Evolutionary conservation across 441 rosid species (phyloP).

Genomic region (Adansonia rubrostipa): DNA sequence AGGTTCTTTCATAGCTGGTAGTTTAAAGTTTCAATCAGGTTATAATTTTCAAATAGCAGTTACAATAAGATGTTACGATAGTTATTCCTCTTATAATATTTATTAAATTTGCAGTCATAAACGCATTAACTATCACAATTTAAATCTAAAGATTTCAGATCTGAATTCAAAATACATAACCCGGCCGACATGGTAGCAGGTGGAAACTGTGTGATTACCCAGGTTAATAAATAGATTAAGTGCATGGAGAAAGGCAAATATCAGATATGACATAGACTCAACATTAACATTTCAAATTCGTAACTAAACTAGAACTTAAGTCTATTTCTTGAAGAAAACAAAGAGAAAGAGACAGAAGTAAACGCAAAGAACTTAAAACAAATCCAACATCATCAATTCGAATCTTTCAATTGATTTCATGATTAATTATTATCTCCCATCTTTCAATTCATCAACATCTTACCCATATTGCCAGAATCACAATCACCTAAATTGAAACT

Average conservation of each 20-base stretch:
- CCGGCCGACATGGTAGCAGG: neutral
- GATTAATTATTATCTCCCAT: neutral
- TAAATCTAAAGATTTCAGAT: too few relatives aligned
- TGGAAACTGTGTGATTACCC: neutral
- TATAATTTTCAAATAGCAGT: neutral
- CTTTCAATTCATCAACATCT: neutral
- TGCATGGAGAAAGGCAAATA: neutral
- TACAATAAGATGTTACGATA: too few relatives aligned
- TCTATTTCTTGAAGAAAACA: neutral
- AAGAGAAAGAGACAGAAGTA: conserved; percentile 19
- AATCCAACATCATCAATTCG: conserved; percentile 19
- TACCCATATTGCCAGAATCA: neutral
- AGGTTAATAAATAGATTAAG: conserved; percentile 7
- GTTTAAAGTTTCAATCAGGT: neutral
- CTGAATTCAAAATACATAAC: neutral
- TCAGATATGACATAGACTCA: neutral
- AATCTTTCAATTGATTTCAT: conserved; percentile 18
- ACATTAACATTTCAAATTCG: conserved; percentile 3
- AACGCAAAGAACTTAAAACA: neutral
- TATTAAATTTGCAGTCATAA: too few relatives aligned
- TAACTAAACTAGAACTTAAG: neutral
- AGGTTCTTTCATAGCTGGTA: neutral
- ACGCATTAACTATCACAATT: too few relatives aligned
- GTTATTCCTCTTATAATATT: too few relatives aligned
- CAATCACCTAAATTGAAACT: conserved; percentile 18